Conservation (phyloP, 805 yeast species). For the Maudiozyma barnettii region DNA sequence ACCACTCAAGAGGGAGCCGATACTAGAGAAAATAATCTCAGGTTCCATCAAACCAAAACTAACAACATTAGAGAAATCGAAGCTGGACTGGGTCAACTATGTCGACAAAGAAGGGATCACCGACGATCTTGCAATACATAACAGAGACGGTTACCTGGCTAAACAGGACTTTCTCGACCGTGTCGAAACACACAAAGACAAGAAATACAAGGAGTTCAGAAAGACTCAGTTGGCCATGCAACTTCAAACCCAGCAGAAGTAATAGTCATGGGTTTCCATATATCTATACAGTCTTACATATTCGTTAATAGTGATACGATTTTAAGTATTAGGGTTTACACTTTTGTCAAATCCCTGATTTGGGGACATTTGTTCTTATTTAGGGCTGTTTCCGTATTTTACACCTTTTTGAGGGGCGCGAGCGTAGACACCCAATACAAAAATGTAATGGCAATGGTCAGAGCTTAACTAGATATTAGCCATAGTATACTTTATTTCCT, state of each 20-base stretch:
- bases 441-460: too few relatives aligned
- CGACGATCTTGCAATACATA: slow-evolving; percentile 71
- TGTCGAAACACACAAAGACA: slow-evolving; percentile 43
- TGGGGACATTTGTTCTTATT: too few relatives aligned
- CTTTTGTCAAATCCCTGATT: too few relatives aligned
- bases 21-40: slow-evolving; percentile 65
- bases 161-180: slow-evolving; percentile 81
- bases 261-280: not conserved
- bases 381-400: too few relatives aligned
- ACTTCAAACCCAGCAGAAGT: slow-evolving; percentile 5
- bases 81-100: slow-evolving; percentile 90
- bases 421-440: too few relatives aligned
- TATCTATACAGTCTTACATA: not conserved
- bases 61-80: slow-evolving; percentile 84
- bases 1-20: slow-evolving; percentile 62
- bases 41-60: slow-evolving; percentile 66
- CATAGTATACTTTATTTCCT: too few relatives aligned
- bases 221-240: slow-evolving; percentile 28
- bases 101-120: slow-evolving; percentile 78
- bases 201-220: slow-evolving; percentile 32
- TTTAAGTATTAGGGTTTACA: too few relatives aligned
- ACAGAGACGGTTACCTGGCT: slow-evolving; percentile 85
- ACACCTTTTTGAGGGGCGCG: too few relatives aligned
- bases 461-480: too few relatives aligned
- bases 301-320: not conserved